Evolutionary conservation across 2,329 filamentous ascomycete genomes (phyloP).

Genomic region (Cladobotryum protrusum): DNA sequence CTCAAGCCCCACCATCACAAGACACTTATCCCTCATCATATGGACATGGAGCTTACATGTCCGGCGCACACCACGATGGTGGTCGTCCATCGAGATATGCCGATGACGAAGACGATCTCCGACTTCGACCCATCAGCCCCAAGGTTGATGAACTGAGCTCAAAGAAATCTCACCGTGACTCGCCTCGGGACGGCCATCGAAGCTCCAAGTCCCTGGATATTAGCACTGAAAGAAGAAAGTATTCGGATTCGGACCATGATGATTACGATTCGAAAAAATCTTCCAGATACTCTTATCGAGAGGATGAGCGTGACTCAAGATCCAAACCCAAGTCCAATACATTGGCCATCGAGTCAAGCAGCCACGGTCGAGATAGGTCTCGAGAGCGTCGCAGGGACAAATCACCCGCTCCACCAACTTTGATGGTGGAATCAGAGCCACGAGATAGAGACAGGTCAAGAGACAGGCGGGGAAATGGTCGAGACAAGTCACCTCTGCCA

Average conservation of each 20-base stretch:
- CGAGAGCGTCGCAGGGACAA: conserved; percentile 28
- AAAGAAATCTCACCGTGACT: conserved; percentile 17
- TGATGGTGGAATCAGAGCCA: conserved; percentile 17
- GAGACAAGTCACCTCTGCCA: conserved; percentile 43
- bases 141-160: conserved; percentile 16
- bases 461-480: conserved; percentile 29
- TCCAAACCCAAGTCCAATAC: conserved; percentile 31
- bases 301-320: conserved; percentile 28
- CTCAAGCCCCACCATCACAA: conserved; percentile 20
- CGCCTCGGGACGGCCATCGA: not conserved
- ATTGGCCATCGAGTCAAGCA: conserved; percentile 36
- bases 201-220: conserved; percentile 5
- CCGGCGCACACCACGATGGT: conserved; percentile 11
- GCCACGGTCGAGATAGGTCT: conserved; percentile 29
- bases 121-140: conserved; percentile 9
- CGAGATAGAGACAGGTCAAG: conserved; percentile 18
- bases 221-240: conserved; percentile 1
- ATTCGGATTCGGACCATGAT: conserved; percentile 10
- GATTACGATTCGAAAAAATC: conserved; percentile 1
- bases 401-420: conserved; percentile 16
- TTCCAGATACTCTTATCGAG: conserved; percentile 17
- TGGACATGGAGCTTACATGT: conserved; percentile 24
- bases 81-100: not conserved
- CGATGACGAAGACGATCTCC: conserved; percentile 11
- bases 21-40: conserved; percentile 14